These are phyloP conservation scores for Cytospora piceicola DNA, from an alignment of 2,329 filamentous ascomycete species.

Conservation along the genomic window DNA sequence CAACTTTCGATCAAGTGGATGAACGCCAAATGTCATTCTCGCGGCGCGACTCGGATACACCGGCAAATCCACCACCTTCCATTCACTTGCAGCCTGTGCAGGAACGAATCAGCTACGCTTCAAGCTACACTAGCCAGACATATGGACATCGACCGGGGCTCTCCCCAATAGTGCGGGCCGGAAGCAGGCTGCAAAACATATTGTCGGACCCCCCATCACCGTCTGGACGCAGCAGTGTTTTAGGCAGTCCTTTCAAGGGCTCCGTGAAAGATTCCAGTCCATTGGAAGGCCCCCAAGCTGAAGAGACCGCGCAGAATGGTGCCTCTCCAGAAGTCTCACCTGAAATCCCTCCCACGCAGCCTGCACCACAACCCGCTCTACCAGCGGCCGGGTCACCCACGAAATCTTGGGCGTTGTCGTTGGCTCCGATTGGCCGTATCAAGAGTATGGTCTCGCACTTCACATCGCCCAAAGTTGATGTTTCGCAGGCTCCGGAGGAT, in stretches of 20 bases:
- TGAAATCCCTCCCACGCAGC: constrained; percentile 9
- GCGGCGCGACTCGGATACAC: constrained; percentile 33
- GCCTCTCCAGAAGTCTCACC: constrained; percentile 14
- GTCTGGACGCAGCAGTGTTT: constrained; percentile 51
- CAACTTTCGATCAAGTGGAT: constrained; percentile 17
- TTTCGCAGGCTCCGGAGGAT: constrained; percentile 26
- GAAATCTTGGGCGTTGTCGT: constrained; percentile 36
- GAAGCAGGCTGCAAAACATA: constrained; percentile 59
- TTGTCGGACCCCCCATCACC: constrained; percentile 64
- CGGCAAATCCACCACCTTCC: constrained; percentile 18
- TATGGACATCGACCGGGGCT: constrained; percentile 48
- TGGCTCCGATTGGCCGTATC: constrained; percentile 39
- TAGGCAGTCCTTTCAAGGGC: constrained; percentile 60
- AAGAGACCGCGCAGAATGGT: constrained; percentile 21
- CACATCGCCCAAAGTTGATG: constrained; percentile 35
- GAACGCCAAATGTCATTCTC: constrained; percentile 9
- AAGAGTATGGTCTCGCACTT: constrained; percentile 39
- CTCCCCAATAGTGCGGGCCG: constrained; percentile 62
- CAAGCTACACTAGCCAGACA: constrained; percentile 36
- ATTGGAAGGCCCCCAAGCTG: constrained; percentile 35
- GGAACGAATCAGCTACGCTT: constrained; percentile 15
- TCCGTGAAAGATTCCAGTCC: constrained; percentile 40
- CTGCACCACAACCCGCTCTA: constrained; percentile 10
- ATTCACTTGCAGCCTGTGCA: constrained; percentile 23
- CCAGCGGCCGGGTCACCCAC: constrained; percentile 28